Evolutionary conservation across 352 stramenopile genomes (phyloP).

Genomic region (Peronosclerospora sorghi): DNA sequence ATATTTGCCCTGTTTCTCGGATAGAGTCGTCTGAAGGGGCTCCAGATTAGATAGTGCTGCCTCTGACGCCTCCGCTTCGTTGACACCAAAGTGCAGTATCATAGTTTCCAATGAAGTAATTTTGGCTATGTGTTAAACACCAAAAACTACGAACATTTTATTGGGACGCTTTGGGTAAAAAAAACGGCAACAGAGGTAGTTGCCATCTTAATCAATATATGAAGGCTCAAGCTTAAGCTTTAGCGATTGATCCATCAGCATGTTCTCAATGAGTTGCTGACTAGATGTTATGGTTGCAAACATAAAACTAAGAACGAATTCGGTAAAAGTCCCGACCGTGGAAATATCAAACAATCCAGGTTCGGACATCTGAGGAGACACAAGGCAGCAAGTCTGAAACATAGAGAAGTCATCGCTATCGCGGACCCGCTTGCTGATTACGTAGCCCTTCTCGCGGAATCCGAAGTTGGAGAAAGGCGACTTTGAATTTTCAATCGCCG

Average conservation of each 20-base stretch:
- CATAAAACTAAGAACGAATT: conserved; percentile 28
- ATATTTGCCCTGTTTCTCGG: background rate
- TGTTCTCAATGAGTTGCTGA: conserved; percentile 28
- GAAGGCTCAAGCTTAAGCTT: background rate
- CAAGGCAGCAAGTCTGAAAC: conserved; percentile 27
- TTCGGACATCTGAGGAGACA: conserved; percentile 22
- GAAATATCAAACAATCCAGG: conserved; percentile 14
- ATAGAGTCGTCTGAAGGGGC: background rate
- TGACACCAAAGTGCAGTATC: conserved; percentile 21
- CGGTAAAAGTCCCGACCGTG: conserved; percentile 21
- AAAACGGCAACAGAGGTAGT: no score
- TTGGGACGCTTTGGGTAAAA: no score
- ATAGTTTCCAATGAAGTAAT: conserved; percentile 11
- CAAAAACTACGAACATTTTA: no score
- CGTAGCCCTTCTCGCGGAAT: conserved; percentile 33
- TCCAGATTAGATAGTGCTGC: conserved; percentile 19
- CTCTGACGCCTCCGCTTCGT: conserved; percentile 19
- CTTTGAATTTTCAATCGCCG: conserved; percentile 28
- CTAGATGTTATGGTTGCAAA: conserved; percentile 23
- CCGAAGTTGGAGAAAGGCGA: conserved; percentile 22
- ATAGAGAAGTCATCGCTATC: conserved; percentile 18
- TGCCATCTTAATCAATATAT: no score
- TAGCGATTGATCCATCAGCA: conserved; percentile 26
- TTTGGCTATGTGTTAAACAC: background rate
- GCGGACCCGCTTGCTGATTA: conserved; percentile 23